Conservation (phyloP, 306 rosid genomes). For the Lagenaria siceraria region DNA sequence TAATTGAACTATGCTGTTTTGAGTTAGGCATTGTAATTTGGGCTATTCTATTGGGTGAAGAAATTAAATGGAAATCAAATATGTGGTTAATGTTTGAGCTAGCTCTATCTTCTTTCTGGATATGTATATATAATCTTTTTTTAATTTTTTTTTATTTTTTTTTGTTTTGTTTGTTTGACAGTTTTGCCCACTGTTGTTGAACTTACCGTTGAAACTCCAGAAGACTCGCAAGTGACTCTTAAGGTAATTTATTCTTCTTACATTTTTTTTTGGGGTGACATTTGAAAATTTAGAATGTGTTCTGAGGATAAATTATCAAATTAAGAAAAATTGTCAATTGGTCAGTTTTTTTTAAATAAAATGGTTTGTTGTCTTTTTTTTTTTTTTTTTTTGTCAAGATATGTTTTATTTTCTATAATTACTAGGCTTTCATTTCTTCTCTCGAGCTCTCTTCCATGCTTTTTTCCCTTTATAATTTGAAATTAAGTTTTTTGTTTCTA, state of each 20-base stretch:
- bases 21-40: neutral
- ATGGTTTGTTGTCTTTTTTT: neutral
- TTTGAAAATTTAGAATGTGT: no score
- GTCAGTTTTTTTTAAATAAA: neutral
- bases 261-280: no score
- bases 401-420: no score
- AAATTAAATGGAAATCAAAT: neutral
- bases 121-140: no score
- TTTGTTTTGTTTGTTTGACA: slow-evolving; percentile 11
- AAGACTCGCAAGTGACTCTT: slow-evolving; percentile 60
- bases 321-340: neutral
- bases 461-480: no score
- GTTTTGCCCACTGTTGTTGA: slow-evolving; percentile 84
- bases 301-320: no score
- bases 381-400: no score
- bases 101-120: neutral
- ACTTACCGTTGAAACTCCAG: slow-evolving; percentile 51
- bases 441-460: no score
- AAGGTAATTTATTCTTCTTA: slow-evolving; percentile 29
- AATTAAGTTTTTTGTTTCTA: neutral
- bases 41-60: neutral
- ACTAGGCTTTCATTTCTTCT: no score
- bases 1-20: no score
- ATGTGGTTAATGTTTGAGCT: neutral
- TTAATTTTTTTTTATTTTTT: no score